These are phyloP conservation scores for Ustilago nuda DNA, from an alignment of 1,284 basidiomycete species.

Conservation along the genomic window DNA sequence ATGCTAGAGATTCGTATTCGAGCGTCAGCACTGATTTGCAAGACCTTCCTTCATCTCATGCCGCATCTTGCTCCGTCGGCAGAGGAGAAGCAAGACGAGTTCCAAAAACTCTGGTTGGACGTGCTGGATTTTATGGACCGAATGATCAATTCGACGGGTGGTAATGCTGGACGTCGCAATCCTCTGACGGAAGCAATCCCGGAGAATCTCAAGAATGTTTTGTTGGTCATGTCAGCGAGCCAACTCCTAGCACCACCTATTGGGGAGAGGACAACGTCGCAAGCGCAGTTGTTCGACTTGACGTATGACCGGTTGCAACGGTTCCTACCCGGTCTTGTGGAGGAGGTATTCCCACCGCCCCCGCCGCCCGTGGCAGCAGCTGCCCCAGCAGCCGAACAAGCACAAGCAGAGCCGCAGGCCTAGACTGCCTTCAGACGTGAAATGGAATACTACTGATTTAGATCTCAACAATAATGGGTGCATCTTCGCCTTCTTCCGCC, in stretches of 20 bases:
- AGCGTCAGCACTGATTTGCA: slow-evolving; percentile 88
- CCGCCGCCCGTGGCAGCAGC: neutral
- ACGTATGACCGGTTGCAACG: slow-evolving; percentile 49
- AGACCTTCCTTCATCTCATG: slow-evolving; percentile 93
- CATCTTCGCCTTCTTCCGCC: slow-evolving; percentile 48
- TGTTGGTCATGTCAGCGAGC: slow-evolving; percentile 94
- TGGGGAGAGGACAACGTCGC: slow-evolving; percentile 10
- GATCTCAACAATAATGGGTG: slow-evolving; percentile 42
- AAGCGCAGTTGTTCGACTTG: slow-evolving; percentile 45
- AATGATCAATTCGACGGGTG: slow-evolving; percentile 78
- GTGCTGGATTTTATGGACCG: slow-evolving; percentile 91
- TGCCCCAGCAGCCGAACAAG: neutral
- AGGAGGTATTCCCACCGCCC: slow-evolving; percentile 46
- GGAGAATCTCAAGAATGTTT: slow-evolving; percentile 95
- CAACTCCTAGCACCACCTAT: slow-evolving; percentile 74
- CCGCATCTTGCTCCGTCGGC: slow-evolving; percentile 67
- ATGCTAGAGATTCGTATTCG: slow-evolving; percentile 90
- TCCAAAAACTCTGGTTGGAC: slow-evolving; percentile 85
- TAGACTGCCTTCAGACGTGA: neutral
- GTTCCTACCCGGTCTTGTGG: slow-evolving; percentile 58
- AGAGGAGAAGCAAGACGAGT: slow-evolving; percentile 72
- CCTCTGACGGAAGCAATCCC: slow-evolving; percentile 84
- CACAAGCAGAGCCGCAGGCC: neutral
- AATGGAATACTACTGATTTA: slow-evolving; percentile 1
- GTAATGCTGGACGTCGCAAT: slow-evolving; percentile 36